Percentiles rank a stretch among this genome's conserved stretches.
Conservation (phyloP, 768 basidiomycete genomes). For the Cytidiella melzeri region DNA sequence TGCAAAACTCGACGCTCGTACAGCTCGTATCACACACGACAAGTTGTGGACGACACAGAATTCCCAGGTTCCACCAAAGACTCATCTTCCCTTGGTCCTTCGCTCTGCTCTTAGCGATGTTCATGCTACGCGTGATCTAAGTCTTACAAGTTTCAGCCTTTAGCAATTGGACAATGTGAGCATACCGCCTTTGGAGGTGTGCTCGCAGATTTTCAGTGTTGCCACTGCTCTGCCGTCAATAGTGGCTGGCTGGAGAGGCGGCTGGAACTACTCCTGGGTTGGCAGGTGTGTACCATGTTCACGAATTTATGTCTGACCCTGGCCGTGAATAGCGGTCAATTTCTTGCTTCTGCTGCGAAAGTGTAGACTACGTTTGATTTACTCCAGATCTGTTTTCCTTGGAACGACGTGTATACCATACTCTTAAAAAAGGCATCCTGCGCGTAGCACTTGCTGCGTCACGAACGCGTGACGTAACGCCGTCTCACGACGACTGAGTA, state of each 20-base stretch:
- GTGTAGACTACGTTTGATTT: no score
- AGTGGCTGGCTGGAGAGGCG: slow-evolving; percentile 56
- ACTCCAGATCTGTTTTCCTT: no score
- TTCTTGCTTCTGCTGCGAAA: no score
- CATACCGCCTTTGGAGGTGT: background rate
- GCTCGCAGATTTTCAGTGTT: slow-evolving; percentile 26
- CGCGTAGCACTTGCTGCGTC: no score
- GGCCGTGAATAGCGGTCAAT: no score
- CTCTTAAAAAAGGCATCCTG: background rate
- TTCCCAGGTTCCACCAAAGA: slow-evolving; percentile 32
- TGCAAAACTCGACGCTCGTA: no score
- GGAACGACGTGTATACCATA: no score
- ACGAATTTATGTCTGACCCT: no score
- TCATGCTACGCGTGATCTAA: slow-evolving; percentile 22
- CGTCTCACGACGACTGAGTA: background rate
- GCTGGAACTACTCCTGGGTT: slow-evolving; percentile 65
- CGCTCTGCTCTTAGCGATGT: slow-evolving; percentile 33
- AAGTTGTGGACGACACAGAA: slow-evolving; percentile 31
- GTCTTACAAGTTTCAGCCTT: slow-evolving; percentile 30
- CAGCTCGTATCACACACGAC: no score
- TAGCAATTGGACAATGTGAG: slow-evolving; percentile 48
- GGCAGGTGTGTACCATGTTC: no score
- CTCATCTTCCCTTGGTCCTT: slow-evolving; percentile 32
- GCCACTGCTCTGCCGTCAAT: slow-evolving; percentile 77
- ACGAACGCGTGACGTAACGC: background rate